phyloP scores from a whole-genome alignment of 495 filamentous ascomycete genomes.

The Penicillium egyptiacum region DNA sequence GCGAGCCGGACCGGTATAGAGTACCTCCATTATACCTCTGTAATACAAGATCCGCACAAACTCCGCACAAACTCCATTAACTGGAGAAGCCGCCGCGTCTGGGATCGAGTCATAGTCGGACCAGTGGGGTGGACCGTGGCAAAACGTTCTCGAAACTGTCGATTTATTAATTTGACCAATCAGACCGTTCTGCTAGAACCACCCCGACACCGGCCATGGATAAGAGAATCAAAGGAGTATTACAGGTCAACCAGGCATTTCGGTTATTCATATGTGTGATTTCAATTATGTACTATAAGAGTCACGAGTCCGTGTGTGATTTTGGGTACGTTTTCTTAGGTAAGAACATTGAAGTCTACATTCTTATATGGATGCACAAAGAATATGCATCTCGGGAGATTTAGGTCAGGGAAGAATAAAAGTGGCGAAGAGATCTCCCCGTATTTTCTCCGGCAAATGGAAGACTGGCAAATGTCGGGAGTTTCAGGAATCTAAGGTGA shows the following conservation, averaged over 20 bases:
- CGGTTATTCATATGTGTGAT: conserved; percentile 12
- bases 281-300: conserved; percentile 13
- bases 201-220: conserved; percentile 40
- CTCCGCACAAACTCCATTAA: conserved; percentile 17
- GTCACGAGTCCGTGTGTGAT: background rate
- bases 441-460: conserved; percentile 32
- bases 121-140: conserved; percentile 35
- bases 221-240: conserved; percentile 15
- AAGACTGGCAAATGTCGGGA: conserved; percentile 32
- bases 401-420: conserved; percentile 11
- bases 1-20: conserved; percentile 1
- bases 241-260: conserved; percentile 12
- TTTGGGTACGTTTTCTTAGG: background rate
- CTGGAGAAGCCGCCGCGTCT: conserved; percentile 16
- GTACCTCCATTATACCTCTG: conserved; percentile 1
- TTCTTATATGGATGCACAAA: background rate
- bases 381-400: conserved; percentile 3
- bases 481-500: conserved; percentile 36
- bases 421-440: conserved; percentile 26
- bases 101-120: conserved; percentile 15
- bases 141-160: conserved; percentile 38
- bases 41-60: conserved; percentile 10
- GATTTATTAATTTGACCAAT: conserved; percentile 16
- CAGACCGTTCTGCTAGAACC: conserved; percentile 5
- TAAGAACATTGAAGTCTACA: background rate